These are phyloP conservation scores for Cutaneotrichosporon cavernicola DNA, from an alignment of 1,284 basidiomycete genomes.

Conservation along the genomic window DNA sequence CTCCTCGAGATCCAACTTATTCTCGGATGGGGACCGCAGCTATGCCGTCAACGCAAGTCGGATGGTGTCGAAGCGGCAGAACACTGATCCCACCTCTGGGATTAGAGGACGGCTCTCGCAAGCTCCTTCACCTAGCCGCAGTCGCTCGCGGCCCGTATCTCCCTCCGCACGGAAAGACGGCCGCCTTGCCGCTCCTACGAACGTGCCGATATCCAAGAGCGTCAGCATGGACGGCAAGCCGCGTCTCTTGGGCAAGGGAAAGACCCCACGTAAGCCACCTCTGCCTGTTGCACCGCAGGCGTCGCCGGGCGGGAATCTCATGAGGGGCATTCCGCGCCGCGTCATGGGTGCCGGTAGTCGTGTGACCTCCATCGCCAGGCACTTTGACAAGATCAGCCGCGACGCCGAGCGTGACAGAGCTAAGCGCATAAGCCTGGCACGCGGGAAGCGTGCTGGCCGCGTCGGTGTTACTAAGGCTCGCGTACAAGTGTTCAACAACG, in stretches of 20 bases:
- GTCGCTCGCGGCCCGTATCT: conserved; percentile 9
- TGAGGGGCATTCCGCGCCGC: conserved; percentile 28
- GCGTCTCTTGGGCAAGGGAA: conserved; percentile 44
- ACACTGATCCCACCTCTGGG: neutral
- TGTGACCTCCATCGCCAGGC: conserved; percentile 58
- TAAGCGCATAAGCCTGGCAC: conserved; percentile 57
- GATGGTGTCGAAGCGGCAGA: conserved; percentile 5
- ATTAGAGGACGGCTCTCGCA: conserved; percentile 10
- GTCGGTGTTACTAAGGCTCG: conserved; percentile 85
- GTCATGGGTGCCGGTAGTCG: conserved; percentile 41
- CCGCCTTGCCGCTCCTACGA: conserved; percentile 14
- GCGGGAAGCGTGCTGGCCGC: conserved; percentile 87
- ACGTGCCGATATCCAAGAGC: conserved; percentile 16
- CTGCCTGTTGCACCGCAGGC: neutral
- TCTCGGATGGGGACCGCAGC: conserved; percentile 81
- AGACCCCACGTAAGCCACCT: conserved; percentile 30
- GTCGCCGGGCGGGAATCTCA: conserved; percentile 10
- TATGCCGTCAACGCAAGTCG: conserved; percentile 75
- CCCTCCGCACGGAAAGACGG: conserved; percentile 14
- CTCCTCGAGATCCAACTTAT: conserved; percentile 30
- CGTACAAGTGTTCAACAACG: conserved; percentile 85
- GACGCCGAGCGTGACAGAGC: conserved; percentile 58
- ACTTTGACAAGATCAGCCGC: conserved; percentile 56
- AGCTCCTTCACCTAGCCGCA: neutral
- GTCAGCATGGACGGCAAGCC: conserved; percentile 34